These are phyloP conservation scores for Neonectria neomacrospora DNA, from an alignment of 2,329 filamentous ascomycete species.

Conservation along the genomic window DNA sequence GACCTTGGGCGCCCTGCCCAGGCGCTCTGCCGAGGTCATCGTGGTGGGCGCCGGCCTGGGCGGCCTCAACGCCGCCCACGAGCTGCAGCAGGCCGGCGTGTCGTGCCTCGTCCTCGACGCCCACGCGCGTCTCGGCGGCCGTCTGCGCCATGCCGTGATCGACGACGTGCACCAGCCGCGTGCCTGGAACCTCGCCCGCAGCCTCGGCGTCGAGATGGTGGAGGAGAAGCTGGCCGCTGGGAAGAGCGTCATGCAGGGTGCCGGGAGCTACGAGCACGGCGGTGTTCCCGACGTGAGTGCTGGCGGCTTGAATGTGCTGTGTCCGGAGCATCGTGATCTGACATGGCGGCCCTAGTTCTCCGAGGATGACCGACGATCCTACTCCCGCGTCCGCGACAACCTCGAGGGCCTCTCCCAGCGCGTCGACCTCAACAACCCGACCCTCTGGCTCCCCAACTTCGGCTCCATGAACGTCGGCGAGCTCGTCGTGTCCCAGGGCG, in stretches of 20 bases:
- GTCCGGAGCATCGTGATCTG: not conserved
- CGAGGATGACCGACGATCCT: constrained; percentile 32
- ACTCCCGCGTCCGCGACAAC: constrained; percentile 31
- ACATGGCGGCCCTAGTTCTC: constrained; percentile 11
- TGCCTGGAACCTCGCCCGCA: constrained; percentile 20
- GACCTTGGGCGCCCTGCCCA: constrained; percentile 7
- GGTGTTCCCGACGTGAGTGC: constrained; percentile 21
- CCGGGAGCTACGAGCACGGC: constrained; percentile 19
- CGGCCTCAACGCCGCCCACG: constrained; percentile 40
- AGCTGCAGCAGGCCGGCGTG: constrained; percentile 37
- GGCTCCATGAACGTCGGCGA: constrained; percentile 35
- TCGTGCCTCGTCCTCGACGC: constrained; percentile 40
- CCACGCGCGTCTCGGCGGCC: constrained; percentile 30
- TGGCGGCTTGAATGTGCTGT: not conserved
- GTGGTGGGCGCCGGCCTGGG: constrained; percentile 42
- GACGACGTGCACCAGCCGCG: constrained; percentile 33
- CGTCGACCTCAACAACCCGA: constrained; percentile 34
- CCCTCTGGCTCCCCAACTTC: constrained; percentile 30
- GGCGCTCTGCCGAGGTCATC: constrained; percentile 38
- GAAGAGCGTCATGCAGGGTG: constrained; percentile 23
- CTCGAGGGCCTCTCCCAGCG: constrained; percentile 34
- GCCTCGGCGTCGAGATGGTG: constrained; percentile 24
- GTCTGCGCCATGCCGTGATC: constrained; percentile 35
- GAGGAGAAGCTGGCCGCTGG: constrained; percentile 19
- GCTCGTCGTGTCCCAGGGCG: constrained; percentile 37